Evolutionary conservation across 345 rosid genomes (phyloP), one percentile per base, ranked within the genome.

Genomic region (Turritis glabra): DNA sequence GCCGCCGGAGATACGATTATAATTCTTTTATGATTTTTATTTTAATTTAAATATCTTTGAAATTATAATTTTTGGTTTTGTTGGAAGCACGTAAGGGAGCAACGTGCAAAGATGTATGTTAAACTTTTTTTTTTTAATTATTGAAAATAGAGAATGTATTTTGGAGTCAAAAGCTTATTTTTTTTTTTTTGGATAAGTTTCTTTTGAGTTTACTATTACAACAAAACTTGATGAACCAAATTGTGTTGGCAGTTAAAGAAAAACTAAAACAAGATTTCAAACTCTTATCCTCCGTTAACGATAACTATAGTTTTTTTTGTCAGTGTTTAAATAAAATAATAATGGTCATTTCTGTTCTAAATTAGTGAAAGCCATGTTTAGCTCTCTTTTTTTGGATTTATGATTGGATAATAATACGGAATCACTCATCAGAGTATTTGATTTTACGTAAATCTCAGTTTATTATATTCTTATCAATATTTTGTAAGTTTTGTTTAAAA

Each of bases 101-200:
- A 64, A 86, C 91, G 87, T 90, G 90, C 80, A 73, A 73, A 69
- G 61, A 5, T 79, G 84, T 81, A 54, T 46, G 55, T 37, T n/a
- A 17, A 0, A 11, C n/a, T n/a, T 11, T 32, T 4, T 17, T 37
- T 48, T 30, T 47, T 51, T 30, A 7, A 26, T 58, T 18, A 7
- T 27, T 50, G 6, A 53, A 62, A 3, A 0, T 22, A 22, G n/a
- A 19, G 3, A 14, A 33, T 17, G 18, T 2, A 60, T 22, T 23
- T 53, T 62, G 0, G 14, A 70, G 67, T 63, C 70, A 69, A 69
- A 69, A 61, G 41, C 11, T 40, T 58, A 10, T 17, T 50, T 2
- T 3, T 22, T 6, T 15, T 29, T 40, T 47, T 0, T 32, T 3
- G 64, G 57, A 52, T 76, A 75, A 48, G 67, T 58, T 22, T 47